Base-by-base conservation (phyloP, 1,139 yeast species). In the Magnusiomyces magnusii region DNA sequence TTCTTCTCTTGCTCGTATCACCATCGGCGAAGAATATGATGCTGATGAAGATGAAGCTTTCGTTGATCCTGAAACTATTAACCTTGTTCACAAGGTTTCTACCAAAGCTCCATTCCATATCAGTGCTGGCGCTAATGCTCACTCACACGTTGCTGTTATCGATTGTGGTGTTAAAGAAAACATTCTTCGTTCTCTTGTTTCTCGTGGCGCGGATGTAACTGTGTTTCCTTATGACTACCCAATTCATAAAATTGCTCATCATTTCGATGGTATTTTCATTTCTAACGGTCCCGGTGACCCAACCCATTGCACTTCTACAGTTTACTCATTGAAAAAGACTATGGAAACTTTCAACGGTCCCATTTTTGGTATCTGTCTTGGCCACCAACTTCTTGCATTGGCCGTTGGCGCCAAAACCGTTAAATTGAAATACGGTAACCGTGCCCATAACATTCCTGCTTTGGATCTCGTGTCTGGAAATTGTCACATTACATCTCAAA, bases 221-320 rank as follows among this genome's bases (percentile, higher is more conserved):
- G 98, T 93, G 39, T 87, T 93, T 82, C 99, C 99, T 58, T 92
- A 87, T 75, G 88, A 93, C 76, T 92, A 89, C 74, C 96, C 96
- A 65, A 83, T 93, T 66, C 92, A 92, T 71, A 87, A 89, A 71
- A 84, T 92, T 66, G 97, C 97, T 61, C 83, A 83, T 73, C 88
- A 87, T 74, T 93, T 91, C 71, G 99, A 93, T 71, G 99, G 98
- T 68, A 76, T 93, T 59, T 93, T 93, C 77, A 84, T 93, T 66
- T 89, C 97, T 56, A 93, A 93, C 73, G 99, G 99, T 57, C 99
- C 99, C 55, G 99, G 99, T 69, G 97, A 93, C 76, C 99, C 99
- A 71, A 88, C 96, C 58, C 96, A 89, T 75, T 92, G 98, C 78
- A 74, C 87, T 51, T 72, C 83, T 53, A 93, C 99, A 19, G 90